phyloP scores from a whole-genome alignment of 345 rosid genomes.

The Durio zibethinus region DNA sequence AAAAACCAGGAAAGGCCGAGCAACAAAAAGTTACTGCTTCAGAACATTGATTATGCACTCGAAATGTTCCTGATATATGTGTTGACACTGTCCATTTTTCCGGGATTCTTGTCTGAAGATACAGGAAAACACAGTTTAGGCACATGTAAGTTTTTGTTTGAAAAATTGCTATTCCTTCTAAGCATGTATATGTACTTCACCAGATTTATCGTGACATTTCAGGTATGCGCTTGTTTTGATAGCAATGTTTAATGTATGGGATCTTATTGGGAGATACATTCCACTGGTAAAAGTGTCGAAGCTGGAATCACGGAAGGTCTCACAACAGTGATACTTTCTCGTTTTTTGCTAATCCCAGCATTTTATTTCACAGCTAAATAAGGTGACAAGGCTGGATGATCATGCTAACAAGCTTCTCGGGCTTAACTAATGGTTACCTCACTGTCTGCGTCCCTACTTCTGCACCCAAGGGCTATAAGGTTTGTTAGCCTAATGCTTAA shows the following conservation, averaged over 20 bases:
- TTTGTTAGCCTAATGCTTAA: constrained; percentile 20
- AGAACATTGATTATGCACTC: constrained; percentile 60
- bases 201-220: constrained; percentile 11
- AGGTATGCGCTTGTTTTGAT: constrained; percentile 78
- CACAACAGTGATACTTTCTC: constrained; percentile 33
- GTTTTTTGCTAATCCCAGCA: constrained; percentile 57
- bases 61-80: constrained; percentile 57
- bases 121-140: constrained; percentile 74
- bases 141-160: constrained; percentile 37
- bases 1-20: constrained; percentile 36
- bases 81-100: constrained; percentile 70
- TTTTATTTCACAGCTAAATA: constrained; percentile 78
- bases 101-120: constrained; percentile 79
- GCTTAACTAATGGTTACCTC: constrained; percentile 66
- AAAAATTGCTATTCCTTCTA: not conserved
- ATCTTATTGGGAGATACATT: constrained; percentile 56
- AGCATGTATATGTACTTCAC: not conserved
- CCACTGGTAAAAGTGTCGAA: constrained; percentile 45
- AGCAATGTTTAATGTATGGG: constrained; percentile 67
- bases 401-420: constrained; percentile 65
- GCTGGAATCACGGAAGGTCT: constrained; percentile 61
- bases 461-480: constrained; percentile 88
- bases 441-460: constrained; percentile 71
- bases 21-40: constrained; percentile 44
- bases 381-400: constrained; percentile 91